These are phyloP conservation scores for Wolfiporia cocos DNA, from an alignment of 1,284 basidiomycete genomes.

Conservation along the genomic window DNA sequence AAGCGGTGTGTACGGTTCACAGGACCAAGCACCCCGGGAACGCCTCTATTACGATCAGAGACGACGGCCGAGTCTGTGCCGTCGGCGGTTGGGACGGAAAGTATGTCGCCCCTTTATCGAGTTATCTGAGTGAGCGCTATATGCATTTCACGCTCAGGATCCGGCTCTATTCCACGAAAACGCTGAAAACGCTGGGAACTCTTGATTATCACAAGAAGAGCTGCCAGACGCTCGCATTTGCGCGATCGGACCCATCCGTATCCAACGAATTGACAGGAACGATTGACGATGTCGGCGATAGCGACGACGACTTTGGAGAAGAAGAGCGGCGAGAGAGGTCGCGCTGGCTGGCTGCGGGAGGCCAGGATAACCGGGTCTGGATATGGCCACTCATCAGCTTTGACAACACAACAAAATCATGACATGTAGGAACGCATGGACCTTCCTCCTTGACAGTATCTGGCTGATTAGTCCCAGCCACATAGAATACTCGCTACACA, in stretches of 20 bases:
- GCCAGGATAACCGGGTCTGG: conserved; percentile 70
- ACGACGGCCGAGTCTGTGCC: conserved; percentile 72
- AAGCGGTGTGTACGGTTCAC: conserved; percentile 27
- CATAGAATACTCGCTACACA: too few species aligned
- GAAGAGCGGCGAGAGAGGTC: conserved; percentile 46
- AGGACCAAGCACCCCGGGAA: conserved; percentile 81
- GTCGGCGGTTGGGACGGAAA: conserved; percentile 87
- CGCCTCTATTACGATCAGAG: conserved; percentile 64
- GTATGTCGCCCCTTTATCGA: conserved; percentile 35
- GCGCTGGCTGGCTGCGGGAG: conserved; percentile 69
- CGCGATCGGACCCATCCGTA: conserved; percentile 24
- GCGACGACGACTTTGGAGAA: conserved; percentile 43
- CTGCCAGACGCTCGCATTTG: conserved; percentile 69
- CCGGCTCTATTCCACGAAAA: conserved; percentile 71
- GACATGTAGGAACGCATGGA: too few species aligned
- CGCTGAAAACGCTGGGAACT: conserved; percentile 74
- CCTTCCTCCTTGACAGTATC: too few species aligned
- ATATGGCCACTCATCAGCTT: conserved; percentile 80
- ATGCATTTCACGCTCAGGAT: conserved; percentile 41
- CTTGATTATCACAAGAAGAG: conserved; percentile 73
- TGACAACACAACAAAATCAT: too few species aligned
- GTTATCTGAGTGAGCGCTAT: background rate
- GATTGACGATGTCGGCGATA: conserved; percentile 33
- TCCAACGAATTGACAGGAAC: background rate
- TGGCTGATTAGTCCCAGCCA: too few species aligned